These are phyloP conservation scores for Mycena sanguinolenta DNA, from an alignment of 768 basidiomycete genomes.

Conservation along the genomic window DNA sequence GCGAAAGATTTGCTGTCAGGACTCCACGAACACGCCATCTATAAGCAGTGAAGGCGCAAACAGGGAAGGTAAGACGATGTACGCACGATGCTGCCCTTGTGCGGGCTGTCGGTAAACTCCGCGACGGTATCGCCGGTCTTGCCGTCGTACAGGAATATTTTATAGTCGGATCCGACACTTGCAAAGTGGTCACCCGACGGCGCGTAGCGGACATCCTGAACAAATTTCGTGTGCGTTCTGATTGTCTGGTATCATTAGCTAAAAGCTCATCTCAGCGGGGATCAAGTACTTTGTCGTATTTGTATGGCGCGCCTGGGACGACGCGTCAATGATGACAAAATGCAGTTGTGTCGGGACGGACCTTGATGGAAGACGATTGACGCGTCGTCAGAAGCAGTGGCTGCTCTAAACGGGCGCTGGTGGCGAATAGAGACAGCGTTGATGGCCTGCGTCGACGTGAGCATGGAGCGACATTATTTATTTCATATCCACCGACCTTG, in stretches of 20 bases:
- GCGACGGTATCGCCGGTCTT: constrained; percentile 84
- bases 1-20: constrained; percentile 77
- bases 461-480: background rate
- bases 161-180: constrained; percentile 91
- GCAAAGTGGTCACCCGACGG: constrained; percentile 87
- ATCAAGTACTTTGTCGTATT: constrained; percentile 79
- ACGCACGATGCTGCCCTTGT: constrained; percentile 84
- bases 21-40: constrained; percentile 88
- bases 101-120: constrained; percentile 76
- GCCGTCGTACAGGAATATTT: constrained; percentile 91
- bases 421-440: constrained; percentile 91
- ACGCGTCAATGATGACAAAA: background rate
- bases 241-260: constrained; percentile 66
- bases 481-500: constrained; percentile 65
- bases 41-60: background rate
- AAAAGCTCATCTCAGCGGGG: background rate
- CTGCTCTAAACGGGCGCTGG: constrained; percentile 92
- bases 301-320: constrained; percentile 83
- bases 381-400: constrained; percentile 89
- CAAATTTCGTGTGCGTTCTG: constrained; percentile 91
- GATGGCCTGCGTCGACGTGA: constrained; percentile 64
- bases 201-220: constrained; percentile 90
- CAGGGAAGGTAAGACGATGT: too few species aligned
- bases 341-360: constrained; percentile 36
- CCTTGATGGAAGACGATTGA: constrained; percentile 88